These are phyloP conservation scores for Gossypium mustelinum DNA, from an alignment of 345 rosid genomes.

Conservation along the genomic window DNA sequence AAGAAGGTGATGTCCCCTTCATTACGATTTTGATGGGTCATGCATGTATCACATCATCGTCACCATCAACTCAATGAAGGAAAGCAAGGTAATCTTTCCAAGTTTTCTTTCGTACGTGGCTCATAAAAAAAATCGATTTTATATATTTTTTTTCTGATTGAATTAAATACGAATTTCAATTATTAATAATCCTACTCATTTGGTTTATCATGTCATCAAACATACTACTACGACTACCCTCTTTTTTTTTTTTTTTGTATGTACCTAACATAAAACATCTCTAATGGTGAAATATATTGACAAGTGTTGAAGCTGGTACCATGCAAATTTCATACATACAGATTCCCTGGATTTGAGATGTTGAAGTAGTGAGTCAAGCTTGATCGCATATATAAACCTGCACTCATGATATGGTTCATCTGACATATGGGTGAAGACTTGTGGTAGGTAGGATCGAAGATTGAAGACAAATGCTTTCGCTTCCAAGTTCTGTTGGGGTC, in stretches of 20 bases:
- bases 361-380: neutral
- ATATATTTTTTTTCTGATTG: neutral
- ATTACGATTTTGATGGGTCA: conserved; percentile 19
- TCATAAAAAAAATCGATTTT: neutral
- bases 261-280: conserved; percentile 3
- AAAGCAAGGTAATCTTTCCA: conserved; percentile 2
- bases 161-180: neutral
- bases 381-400: neutral
- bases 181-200: neutral
- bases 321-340: neutral
- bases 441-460: neutral
- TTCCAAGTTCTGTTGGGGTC: neutral
- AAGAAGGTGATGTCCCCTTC: conserved; percentile 9
- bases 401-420: neutral
- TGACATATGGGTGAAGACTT: neutral
- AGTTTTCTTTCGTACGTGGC: conserved; percentile 3
- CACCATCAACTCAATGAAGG: neutral
- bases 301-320: neutral
- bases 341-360: neutral
- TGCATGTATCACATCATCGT: neutral
- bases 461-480: neutral
- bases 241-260: neutral
- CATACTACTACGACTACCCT: neutral
- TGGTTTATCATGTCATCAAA: neutral
- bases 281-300: neutral